phyloP scores from a whole-genome alignment of 805 yeast species.

The Brettanomyces custersianus region DNA sequence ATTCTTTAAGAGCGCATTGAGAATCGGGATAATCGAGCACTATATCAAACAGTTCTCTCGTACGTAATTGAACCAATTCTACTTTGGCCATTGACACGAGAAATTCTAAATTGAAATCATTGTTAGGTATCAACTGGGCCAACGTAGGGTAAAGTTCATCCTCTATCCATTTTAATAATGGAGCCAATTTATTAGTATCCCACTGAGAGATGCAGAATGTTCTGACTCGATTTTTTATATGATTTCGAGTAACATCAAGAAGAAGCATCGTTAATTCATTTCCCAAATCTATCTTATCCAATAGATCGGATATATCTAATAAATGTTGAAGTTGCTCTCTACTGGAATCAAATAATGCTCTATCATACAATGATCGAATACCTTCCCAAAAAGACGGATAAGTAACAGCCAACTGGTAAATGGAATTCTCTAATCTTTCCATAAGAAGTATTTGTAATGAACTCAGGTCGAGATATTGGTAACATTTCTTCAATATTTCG shows the following conservation, averaged over 20 bases:
- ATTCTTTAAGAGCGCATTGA: conserved; percentile 44
- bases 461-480: conserved; percentile 6
- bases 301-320: conserved; percentile 10
- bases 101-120: conserved; percentile 9
- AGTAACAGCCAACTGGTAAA: conserved; percentile 11
- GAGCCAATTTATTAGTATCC: conserved; percentile 14
- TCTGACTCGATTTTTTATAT: conserved; percentile 26
- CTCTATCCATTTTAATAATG: conserved; percentile 25
- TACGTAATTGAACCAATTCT: conserved; percentile 34
- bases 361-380: conserved; percentile 10
- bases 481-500: conserved; percentile 9
- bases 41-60: conserved; percentile 49
- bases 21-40: conserved; percentile 47
- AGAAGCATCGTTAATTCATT: conserved; percentile 22
- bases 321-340: conserved; percentile 3
- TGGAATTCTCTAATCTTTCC: conserved; percentile 15
- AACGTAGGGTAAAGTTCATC: conserved; percentile 28
- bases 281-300: conserved; percentile 11
- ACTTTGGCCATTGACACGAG: conserved; percentile 14
- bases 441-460: conserved; percentile 11
- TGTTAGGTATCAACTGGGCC: conserved; percentile 9
- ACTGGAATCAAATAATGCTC: conserved; percentile 9
- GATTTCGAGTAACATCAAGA: conserved; percentile 28
- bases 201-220: conserved; percentile 27
- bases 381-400: conserved; percentile 5